phyloP scores from a whole-genome alignment of 1,284 basidiomycete genomes.

The Takashimella koratensis region DNA sequence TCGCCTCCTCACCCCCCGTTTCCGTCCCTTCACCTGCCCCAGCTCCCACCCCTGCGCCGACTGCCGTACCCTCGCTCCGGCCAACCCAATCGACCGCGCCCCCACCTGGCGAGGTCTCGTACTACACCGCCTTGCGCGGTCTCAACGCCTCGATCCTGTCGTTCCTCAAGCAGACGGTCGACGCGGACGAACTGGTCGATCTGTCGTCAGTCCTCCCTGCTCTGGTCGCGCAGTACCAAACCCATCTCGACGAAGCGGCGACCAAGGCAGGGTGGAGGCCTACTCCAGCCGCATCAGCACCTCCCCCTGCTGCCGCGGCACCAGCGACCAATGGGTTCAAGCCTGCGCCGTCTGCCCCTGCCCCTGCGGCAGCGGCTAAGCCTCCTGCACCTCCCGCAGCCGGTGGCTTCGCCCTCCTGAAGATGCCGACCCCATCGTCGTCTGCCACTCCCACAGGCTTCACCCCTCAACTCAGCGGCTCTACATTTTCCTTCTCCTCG shows the following conservation, averaged over 20 bases:
- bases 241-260: conserved; percentile 58
- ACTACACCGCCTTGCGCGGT: conserved; percentile 72
- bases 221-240: conserved; percentile 64
- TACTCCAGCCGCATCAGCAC: conserved; percentile 18
- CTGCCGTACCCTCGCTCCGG: conserved; percentile 23
- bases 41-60: conserved; percentile 8
- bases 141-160: conserved; percentile 70
- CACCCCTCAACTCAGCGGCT: background rate
- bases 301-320: conserved; percentile 17
- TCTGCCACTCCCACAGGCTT: conserved; percentile 14
- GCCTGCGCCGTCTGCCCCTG: conserved; percentile 8
- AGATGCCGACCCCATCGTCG: background rate
- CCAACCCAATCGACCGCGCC: conserved; percentile 25
- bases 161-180: conserved; percentile 61
- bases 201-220: conserved; percentile 50
- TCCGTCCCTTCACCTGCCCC: conserved; percentile 9
- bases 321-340: conserved; percentile 6
- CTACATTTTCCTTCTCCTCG: background rate
- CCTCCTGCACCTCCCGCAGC: conserved; percentile 29
- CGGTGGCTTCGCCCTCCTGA: conserved; percentile 21
- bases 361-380: conserved; percentile 52
- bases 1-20: conserved; percentile 13
- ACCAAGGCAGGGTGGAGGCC: conserved; percentile 47
- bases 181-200: conserved; percentile 73
- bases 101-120: conserved; percentile 52